phyloP scores from a whole-genome alignment of 257 asterid species.

The Fraxinus americana region DNA sequence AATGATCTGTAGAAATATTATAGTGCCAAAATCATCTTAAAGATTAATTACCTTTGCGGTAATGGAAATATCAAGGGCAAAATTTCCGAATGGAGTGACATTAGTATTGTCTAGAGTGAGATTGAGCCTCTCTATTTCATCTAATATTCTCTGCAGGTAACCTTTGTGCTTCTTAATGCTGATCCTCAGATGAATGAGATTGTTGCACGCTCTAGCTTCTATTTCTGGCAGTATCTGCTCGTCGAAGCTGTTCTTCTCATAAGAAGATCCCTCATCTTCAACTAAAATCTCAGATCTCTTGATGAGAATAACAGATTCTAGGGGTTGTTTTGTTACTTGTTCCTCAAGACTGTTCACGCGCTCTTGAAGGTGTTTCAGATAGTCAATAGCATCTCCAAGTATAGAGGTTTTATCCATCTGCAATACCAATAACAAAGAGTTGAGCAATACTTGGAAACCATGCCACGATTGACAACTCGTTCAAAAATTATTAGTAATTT shows the following conservation, averaged over 20 bases:
- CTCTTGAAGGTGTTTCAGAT: slow-evolving; percentile 39
- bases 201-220: slow-evolving; percentile 26
- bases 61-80: slow-evolving; percentile 26
- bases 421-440: neutral
- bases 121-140: slow-evolving; percentile 27
- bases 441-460: too few species aligned
- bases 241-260: slow-evolving; percentile 20
- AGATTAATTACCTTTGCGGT: slow-evolving; percentile 28
- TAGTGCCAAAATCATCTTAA: neutral
- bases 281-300: slow-evolving; percentile 19
- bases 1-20: neutral
- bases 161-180: slow-evolving; percentile 23
- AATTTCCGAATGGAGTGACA: slow-evolving; percentile 27
- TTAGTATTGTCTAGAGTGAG: slow-evolving; percentile 20
- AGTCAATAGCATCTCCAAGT: slow-evolving; percentile 37
- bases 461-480: too few species aligned
- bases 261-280: slow-evolving; percentile 28
- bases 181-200: slow-evolving; percentile 25
- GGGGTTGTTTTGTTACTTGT: slow-evolving; percentile 17
- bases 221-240: slow-evolving; percentile 25
- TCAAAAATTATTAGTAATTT: too few species aligned
- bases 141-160: slow-evolving; percentile 3
- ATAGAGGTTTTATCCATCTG: slow-evolving; percentile 47
- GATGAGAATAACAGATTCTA: slow-evolving; percentile 29
- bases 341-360: slow-evolving; percentile 35